Percentiles rank a stretch among this genome's conserved stretches.
Conservation (phyloP, 139 green algal species). For the Penium margaritaceum region DNA sequence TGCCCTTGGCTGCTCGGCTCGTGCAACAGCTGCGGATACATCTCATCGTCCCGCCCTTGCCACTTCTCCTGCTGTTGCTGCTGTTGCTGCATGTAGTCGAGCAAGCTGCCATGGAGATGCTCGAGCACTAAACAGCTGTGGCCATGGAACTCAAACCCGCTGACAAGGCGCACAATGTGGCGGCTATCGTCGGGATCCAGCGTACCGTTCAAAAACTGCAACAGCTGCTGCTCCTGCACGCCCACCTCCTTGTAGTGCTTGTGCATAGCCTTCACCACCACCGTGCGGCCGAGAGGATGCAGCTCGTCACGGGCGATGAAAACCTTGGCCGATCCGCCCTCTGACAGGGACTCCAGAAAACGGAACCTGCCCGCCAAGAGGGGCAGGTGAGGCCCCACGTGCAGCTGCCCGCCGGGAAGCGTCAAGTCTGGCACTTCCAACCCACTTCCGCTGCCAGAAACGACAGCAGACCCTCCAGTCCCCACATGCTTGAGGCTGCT, state of each 20-base stretch:
- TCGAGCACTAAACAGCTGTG: constrained; percentile 54
- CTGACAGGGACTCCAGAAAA: constrained; percentile 47
- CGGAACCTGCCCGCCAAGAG: constrained; percentile 49
- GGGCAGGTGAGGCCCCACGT: constrained; percentile 45
- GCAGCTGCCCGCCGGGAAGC: constrained; percentile 45
- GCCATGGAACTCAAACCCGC: constrained; percentile 40
- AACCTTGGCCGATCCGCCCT: constrained; percentile 56
- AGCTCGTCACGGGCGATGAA: constrained; percentile 60
- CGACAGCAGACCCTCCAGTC: no score
- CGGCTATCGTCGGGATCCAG: not conserved
- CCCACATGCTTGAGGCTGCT: no score
- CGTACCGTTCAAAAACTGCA: constrained; percentile 39
- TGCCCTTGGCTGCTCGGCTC: no score
- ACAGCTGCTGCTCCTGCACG: constrained; percentile 39
- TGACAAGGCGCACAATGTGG: constrained; percentile 42
- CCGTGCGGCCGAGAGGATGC: not conserved
- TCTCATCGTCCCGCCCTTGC: no score
- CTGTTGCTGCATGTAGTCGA: constrained; percentile 20
- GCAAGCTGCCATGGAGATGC: constrained; percentile 44
- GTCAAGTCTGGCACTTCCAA: no score
- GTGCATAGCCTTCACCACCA: constrained; percentile 52
- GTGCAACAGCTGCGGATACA: no score
- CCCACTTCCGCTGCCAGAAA: no score
- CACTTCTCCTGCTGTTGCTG: not conserved
- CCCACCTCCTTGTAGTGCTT: constrained; percentile 35